Percentiles rank a stretch among this genome's conserved stretches.
Conservation (phyloP, 106 monocot genomes). For the Apostasia ramifera region DNA sequence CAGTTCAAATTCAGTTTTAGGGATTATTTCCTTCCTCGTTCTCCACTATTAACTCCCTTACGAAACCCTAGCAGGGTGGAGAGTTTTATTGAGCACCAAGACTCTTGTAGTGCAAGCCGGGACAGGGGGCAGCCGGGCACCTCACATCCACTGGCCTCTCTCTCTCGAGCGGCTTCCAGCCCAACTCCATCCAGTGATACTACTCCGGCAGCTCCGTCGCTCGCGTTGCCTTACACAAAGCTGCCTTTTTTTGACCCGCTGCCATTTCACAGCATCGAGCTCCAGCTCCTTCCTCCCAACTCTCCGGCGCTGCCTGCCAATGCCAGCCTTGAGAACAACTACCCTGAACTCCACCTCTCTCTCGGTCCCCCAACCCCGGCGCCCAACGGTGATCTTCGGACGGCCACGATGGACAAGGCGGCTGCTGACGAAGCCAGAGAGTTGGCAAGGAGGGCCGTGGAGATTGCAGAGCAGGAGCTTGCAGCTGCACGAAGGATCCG, state of each 20-base stretch:
- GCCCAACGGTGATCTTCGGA: constrained; percentile 11
- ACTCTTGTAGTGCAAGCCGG: constrained; percentile 32
- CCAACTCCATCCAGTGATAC: neutral
- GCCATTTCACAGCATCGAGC: constrained; percentile 10
- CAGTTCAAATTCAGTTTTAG: neutral
- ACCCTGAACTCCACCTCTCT: constrained; percentile 27
- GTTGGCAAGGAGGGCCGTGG: constrained; percentile 26
- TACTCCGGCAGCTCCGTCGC: neutral
- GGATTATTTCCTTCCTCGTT: neutral
- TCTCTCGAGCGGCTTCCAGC: constrained; percentile 4
- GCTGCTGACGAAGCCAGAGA: constrained; percentile 26
- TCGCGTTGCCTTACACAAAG: too few species aligned
- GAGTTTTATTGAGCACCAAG: constrained; percentile 69
- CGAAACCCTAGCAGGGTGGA: constrained; percentile 30
- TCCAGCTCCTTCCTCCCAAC: constrained; percentile 33
- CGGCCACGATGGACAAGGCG: constrained; percentile 26
- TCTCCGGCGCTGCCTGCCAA: neutral
- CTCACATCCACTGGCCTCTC: constrained; percentile 22
- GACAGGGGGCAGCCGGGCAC: constrained; percentile 11
- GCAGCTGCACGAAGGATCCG: constrained; percentile 31
- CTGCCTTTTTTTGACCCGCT: neutral
- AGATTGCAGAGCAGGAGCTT: constrained; percentile 41
- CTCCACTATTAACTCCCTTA: neutral
- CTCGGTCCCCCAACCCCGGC: constrained; percentile 18
- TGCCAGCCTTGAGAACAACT: neutral